Percentiles rank a stretch among this genome's conserved stretches.
These are phyloP conservation scores for Fusarium sp. DNA, from an alignment of 2,329 filamentous ascomycete species.

Conservation along the genomic window DNA sequence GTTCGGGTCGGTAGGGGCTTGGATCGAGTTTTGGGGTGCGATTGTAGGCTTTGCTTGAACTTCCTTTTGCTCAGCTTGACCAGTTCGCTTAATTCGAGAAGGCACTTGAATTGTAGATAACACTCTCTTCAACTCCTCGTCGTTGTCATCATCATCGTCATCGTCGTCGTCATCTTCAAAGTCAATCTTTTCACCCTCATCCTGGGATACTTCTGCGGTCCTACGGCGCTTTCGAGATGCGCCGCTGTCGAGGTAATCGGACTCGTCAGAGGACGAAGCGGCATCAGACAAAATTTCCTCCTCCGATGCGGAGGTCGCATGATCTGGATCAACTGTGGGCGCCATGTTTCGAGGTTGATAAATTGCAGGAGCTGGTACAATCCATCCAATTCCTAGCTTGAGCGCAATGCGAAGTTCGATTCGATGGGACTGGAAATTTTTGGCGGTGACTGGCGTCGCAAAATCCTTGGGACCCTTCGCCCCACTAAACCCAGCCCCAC, in stretches of 20 bases:
- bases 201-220: conserved; percentile 47
- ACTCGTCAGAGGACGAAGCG: conserved; percentile 52
- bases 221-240: conserved; percentile 60
- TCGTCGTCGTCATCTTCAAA: conserved; percentile 42
- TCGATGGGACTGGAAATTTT: conserved; percentile 37
- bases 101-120: conserved; percentile 61
- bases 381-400: conserved; percentile 24
- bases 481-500: conserved; percentile 15
- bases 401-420: conserved; percentile 21
- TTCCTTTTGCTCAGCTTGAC: conserved; percentile 36
- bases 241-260: conserved; percentile 61
- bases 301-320: conserved; percentile 33
- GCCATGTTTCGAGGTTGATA: conserved; percentile 39
- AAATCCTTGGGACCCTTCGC: conserved; percentile 32
- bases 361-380: conserved; percentile 39
- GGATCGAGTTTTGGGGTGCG: conserved; percentile 51
- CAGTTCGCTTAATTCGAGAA: conserved; percentile 62
- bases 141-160: conserved; percentile 48
- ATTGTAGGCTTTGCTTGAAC: conserved; percentile 33
- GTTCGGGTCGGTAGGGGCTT: conserved; percentile 66
- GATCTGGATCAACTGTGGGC: conserved; percentile 34
- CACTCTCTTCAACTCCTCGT: conserved; percentile 48
- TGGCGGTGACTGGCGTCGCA: conserved; percentile 45
- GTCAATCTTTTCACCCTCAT: conserved; percentile 43
- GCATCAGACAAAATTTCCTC: conserved; percentile 27